phyloP scores from a whole-genome alignment of 495 filamentous ascomycete genomes.

The Trichocladium uniseriatum region DNA sequence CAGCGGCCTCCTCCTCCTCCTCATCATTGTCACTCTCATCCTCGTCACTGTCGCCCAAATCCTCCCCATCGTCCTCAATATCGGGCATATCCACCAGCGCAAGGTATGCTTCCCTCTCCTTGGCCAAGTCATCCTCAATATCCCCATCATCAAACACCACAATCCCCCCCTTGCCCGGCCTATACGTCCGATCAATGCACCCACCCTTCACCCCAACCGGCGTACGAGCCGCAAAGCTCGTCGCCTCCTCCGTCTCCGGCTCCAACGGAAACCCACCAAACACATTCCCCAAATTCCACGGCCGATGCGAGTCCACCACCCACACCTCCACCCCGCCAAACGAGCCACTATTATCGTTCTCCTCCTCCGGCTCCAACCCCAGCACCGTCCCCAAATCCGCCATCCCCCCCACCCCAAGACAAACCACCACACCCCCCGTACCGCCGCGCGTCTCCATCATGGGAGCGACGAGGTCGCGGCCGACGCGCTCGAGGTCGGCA shows the following conservation, averaged over 20 bases:
- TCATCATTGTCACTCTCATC: conserved; percentile 29
- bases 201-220: conserved; percentile 50
- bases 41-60: conserved; percentile 42
- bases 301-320: conserved; percentile 82
- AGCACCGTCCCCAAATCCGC: conserved; percentile 73
- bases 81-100: conserved; percentile 84
- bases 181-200: conserved; percentile 58
- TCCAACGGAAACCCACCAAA: conserved; percentile 62
- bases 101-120: conserved; percentile 71
- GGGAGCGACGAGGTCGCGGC: conserved; percentile 63
- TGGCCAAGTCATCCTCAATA: conserved; percentile 73
- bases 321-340: conserved; percentile 77
- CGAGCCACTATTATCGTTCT: conserved; percentile 46
- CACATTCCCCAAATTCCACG: conserved; percentile 92
- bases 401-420: conserved; percentile 83
- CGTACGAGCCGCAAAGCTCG: conserved; percentile 38
- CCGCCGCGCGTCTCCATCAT: conserved; percentile 78
- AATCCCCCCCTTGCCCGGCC: conserved; percentile 70
- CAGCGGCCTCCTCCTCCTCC: conserved; percentile 6
- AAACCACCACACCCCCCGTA: conserved; percentile 77
- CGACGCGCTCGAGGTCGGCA: conserved; percentile 72
- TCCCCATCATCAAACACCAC: conserved; percentile 94
- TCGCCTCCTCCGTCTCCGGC: conserved; percentile 38
- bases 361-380: conserved; percentile 51
- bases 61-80: conserved; percentile 61